Conservation (phyloP, 2,329 filamentous ascomycete species). For the Aspergillus pseudonomiae region DNA sequence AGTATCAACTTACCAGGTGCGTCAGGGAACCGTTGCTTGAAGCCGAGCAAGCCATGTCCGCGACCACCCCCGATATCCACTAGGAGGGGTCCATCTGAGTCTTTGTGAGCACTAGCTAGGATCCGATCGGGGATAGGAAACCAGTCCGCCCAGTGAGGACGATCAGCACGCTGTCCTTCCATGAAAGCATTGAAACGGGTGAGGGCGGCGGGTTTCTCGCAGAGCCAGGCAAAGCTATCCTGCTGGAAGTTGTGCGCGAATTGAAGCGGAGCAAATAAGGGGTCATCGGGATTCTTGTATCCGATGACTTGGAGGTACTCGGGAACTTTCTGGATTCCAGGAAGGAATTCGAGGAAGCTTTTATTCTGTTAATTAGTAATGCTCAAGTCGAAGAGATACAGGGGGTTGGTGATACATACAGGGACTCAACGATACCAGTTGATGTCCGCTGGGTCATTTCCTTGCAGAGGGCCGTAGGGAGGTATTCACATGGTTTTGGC, state of each 20-base stretch:
- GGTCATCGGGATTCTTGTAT: slow-evolving; percentile 23
- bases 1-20: slow-evolving; percentile 48
- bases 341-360: slow-evolving; percentile 26
- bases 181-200: slow-evolving; percentile 29
- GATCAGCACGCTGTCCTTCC: slow-evolving; percentile 24
- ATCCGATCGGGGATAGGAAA: slow-evolving; percentile 25
- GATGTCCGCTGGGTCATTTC: slow-evolving; percentile 23
- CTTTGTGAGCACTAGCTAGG: slow-evolving; percentile 14
- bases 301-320: slow-evolving; percentile 20
- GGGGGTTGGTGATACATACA: slow-evolving; percentile 14
- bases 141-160: slow-evolving; percentile 27
- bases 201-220: slow-evolving; percentile 22
- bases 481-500: slow-evolving; percentile 16
- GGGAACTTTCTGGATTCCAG: slow-evolving; percentile 23
- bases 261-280: slow-evolving; percentile 16
- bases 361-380: neutral
- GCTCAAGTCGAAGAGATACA: neutral
- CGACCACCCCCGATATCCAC: slow-evolving; percentile 49
- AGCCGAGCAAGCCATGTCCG: slow-evolving; percentile 43
- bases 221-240: slow-evolving; percentile 24
- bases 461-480: slow-evolving; percentile 19
- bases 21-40: slow-evolving; percentile 38
- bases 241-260: slow-evolving; percentile 16
- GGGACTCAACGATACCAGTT: slow-evolving; percentile 20
- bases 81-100: slow-evolving; percentile 21